Conservation (phyloP, 495 filamentous ascomycete species). For the Penicillium egyptiacum region DNA sequence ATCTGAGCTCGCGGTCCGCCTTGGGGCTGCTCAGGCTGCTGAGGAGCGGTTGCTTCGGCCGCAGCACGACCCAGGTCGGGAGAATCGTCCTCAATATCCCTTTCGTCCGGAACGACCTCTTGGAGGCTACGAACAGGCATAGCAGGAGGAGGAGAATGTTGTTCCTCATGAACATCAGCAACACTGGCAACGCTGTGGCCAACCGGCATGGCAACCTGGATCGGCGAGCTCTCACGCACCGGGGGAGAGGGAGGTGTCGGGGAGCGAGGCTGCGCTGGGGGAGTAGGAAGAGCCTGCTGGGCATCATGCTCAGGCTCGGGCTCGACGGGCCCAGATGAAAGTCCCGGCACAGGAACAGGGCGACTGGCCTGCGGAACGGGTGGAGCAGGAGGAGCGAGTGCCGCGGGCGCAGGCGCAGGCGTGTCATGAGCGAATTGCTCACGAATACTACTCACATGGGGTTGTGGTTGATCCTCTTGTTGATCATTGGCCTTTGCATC, state of each 20-base stretch:
- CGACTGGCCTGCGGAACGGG: slow-evolving; percentile 39
- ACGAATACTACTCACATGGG: slow-evolving; percentile 65
- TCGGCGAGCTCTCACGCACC: slow-evolving; percentile 64
- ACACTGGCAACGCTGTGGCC: slow-evolving; percentile 63
- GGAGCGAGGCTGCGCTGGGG: slow-evolving; percentile 60
- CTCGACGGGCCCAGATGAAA: slow-evolving; percentile 59
- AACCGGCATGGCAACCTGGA: slow-evolving; percentile 86
- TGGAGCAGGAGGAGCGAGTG: slow-evolving; percentile 17
- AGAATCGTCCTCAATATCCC: slow-evolving; percentile 62
- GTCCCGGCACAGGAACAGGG: slow-evolving; percentile 70
- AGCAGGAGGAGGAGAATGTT: slow-evolving; percentile 47
- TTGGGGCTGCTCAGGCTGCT: slow-evolving; percentile 25
- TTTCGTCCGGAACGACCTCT: slow-evolving; percentile 58
- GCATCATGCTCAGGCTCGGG: slow-evolving; percentile 47
- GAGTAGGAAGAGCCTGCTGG: slow-evolving; percentile 44
- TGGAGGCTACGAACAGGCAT: slow-evolving; percentile 60
- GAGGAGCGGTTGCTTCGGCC: slow-evolving; percentile 51
- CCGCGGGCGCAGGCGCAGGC: slow-evolving; percentile 47
- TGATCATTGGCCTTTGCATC: slow-evolving; percentile 54
- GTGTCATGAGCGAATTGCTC: slow-evolving; percentile 73
- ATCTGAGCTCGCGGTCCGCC: slow-evolving; percentile 69
- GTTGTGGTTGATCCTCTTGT: slow-evolving; percentile 50
- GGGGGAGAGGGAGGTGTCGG: slow-evolving; percentile 60
- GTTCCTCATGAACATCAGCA: slow-evolving; percentile 52
- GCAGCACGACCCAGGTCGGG: slow-evolving; percentile 65